Evolutionary conservation across 495 filamentous ascomycete genomes (phyloP).

Genomic region (Friedmanniomyces endolithicus): DNA sequence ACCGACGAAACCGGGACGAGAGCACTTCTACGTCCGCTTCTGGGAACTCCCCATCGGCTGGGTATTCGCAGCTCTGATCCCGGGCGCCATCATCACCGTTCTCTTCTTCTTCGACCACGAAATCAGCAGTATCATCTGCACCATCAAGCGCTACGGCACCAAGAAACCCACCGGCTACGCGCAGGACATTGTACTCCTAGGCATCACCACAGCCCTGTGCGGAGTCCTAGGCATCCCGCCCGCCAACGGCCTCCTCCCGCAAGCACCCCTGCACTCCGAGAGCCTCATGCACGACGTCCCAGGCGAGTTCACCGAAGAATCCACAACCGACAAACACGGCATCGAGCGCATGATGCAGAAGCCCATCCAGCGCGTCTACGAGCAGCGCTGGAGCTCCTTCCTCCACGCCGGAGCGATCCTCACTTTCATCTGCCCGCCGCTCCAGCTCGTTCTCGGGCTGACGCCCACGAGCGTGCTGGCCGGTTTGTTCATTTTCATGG

Average conservation of each 20-base stretch:
- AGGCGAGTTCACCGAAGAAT: not conserved
- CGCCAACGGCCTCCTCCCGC: slow-evolving; percentile 66
- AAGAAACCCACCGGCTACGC: slow-evolving; percentile 85
- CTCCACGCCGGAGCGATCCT: slow-evolving; percentile 70
- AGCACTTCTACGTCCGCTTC: slow-evolving; percentile 70
- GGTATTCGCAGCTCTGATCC: slow-evolving; percentile 41
- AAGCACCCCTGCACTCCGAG: slow-evolving; percentile 84
- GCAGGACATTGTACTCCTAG: slow-evolving; percentile 86
- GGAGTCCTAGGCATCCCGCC: slow-evolving; percentile 82
- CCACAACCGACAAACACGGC: slow-evolving; percentile 18
- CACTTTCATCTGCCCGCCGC: slow-evolving; percentile 73
- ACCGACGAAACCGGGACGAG: slow-evolving; percentile 58
- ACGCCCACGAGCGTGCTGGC: slow-evolving; percentile 80
- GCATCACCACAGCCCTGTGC: slow-evolving; percentile 69
- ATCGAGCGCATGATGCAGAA: slow-evolving; percentile 42
- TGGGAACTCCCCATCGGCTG: slow-evolving; percentile 66
- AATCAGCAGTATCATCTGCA: slow-evolving; percentile 52
- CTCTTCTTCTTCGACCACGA: slow-evolving; percentile 82
- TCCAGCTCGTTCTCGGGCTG: slow-evolving; percentile 66
- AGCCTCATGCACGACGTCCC: slow-evolving; percentile 36
- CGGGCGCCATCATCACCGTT: slow-evolving; percentile 75
- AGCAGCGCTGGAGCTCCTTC: slow-evolving; percentile 79
- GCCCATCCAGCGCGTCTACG: slow-evolving; percentile 50
- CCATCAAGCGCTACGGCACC: slow-evolving; percentile 85
- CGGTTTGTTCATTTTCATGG: slow-evolving; percentile 90